phyloP scores from a whole-genome alignment of 768 basidiomycete species.

The Tephrocybe rancida region DNA sequence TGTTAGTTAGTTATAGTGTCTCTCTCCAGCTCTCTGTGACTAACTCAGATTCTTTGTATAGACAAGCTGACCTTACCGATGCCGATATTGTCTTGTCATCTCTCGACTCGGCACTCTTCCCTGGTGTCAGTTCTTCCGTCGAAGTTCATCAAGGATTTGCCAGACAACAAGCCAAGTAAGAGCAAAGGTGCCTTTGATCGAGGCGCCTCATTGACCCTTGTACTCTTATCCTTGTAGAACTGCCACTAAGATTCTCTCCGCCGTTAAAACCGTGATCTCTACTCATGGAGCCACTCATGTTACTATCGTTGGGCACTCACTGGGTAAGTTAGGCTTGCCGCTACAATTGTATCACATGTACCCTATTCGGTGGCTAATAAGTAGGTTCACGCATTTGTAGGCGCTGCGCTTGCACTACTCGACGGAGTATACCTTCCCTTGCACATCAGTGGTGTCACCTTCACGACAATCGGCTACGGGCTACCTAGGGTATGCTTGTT shows the following conservation, averaged over 20 bases:
- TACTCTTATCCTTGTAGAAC: slow-evolving; percentile 35
- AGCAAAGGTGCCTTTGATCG: not conserved
- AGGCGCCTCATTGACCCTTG: not conserved
- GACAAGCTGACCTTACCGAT: slow-evolving; percentile 41
- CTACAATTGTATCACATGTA: too few relatives aligned
- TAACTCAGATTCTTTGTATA: slow-evolving; percentile 15
- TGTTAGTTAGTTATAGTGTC: slow-evolving; percentile 24
- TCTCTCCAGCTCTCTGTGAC: not conserved
- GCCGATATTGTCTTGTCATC: slow-evolving; percentile 29
- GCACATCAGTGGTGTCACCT: slow-evolving; percentile 42
- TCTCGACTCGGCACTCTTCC: slow-evolving; percentile 43
- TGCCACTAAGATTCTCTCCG: slow-evolving; percentile 40
- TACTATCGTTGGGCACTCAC: slow-evolving; percentile 49
- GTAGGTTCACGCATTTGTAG: slow-evolving; percentile 19
- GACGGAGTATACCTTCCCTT: slow-evolving; percentile 58
- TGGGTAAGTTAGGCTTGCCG: too few relatives aligned
- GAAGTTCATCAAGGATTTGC: slow-evolving; percentile 48
- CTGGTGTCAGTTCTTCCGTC: slow-evolving; percentile 43
- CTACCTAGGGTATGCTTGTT: slow-evolving; percentile 42
- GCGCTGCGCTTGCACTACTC: slow-evolving; percentile 57
- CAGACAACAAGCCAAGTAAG: slow-evolving; percentile 41
- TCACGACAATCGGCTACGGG: slow-evolving; percentile 41
- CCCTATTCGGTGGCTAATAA: too few relatives aligned
- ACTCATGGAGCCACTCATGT: slow-evolving; percentile 36
- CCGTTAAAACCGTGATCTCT: slow-evolving; percentile 39